Base-by-base conservation (phyloP, 2,329 filamentous ascomycete genomes). In the Lachnellula suecica region DNA sequence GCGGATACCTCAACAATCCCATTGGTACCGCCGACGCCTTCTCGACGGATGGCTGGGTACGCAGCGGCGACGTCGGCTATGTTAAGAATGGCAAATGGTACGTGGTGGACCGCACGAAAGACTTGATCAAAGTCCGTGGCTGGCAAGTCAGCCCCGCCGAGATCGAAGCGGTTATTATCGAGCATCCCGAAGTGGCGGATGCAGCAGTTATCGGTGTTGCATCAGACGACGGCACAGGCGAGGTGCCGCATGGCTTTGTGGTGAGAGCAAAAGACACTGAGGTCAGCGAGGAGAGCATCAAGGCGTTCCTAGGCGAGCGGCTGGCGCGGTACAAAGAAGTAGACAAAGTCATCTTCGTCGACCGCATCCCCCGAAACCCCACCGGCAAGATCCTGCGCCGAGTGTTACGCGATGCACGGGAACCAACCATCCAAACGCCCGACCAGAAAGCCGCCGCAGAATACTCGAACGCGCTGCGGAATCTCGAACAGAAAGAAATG, bases 281-380 rank as follows among this genome's bases (percentile, higher is more conserved):
- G 24, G 73, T 75, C 50, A 63, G 70, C 4, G 71, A 76, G 1
- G 67, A 75, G 23, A 76, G 81, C 19, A 78, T 89, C 45, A 75
- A 78, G 60, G 64, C 64, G 11, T 80, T 82, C 67, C 76, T 88
- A 44, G 78, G 82, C 48, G 74, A 75, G 60, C 78, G 79, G 44
- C 80, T 86, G 23, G 78, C 82, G 0, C 74, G 71, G 53, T 80
- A 86, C 64, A 91, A 91, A 71, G 78, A 81, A 64, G 74, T 90
- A 51, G 88, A 87, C 0, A 88, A 87, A 1, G 79, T 91, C 13
- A 70, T 77, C 8, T 88, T 90, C 62, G 72, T 87, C 2, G 79
- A 86, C 25, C 72, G 72, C 15, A 83, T 91, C 22, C 87, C 87
- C n/a, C 89, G 88, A 72, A 88, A 85, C 49, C 78, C 82, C 2